These are phyloP conservation scores for Agaricus blazei DNA, from an alignment of 768 basidiomycete genomes.

Conservation along the genomic window DNA sequence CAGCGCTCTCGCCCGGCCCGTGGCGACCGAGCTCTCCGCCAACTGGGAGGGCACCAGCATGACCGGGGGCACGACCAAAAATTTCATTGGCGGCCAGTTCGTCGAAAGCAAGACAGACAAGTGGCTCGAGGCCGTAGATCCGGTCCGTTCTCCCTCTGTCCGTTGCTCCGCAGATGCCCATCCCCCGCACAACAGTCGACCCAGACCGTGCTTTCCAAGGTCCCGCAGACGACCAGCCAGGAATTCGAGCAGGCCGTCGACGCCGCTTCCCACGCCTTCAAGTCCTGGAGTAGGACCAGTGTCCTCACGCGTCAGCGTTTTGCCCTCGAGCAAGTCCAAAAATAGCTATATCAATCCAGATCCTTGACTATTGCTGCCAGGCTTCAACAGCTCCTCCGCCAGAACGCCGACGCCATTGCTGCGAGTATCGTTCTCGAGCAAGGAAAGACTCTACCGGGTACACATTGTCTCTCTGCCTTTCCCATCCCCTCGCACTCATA, in stretches of 20 bases:
- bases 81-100: slow-evolving; percentile 89
- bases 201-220: slow-evolving; percentile 82
- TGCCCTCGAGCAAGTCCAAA: slow-evolving; percentile 71
- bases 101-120: slow-evolving; percentile 70
- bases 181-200: slow-evolving; percentile 54
- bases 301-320: slow-evolving; percentile 85
- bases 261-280: slow-evolving; percentile 81
- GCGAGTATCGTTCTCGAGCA: slow-evolving; percentile 91
- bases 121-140: slow-evolving; percentile 89
- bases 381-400: slow-evolving; percentile 80
- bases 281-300: slow-evolving; percentile 84
- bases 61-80: slow-evolving; percentile 84
- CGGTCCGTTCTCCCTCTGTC: slow-evolving; percentile 38
- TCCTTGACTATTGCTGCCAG: slow-evolving; percentile 32
- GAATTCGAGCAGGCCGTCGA: slow-evolving; percentile 85
- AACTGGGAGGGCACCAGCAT: slow-evolving; percentile 87
- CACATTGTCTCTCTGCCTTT: background rate
- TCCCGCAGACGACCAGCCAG: slow-evolving; percentile 78
- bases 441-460: slow-evolving; percentile 88
- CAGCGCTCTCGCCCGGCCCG: slow-evolving; percentile 47
- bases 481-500: background rate
- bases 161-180: background rate
- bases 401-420: slow-evolving; percentile 83
- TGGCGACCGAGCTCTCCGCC: slow-evolving; percentile 64
- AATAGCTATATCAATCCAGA: background rate